phyloP scores from a whole-genome alignment of 2,329 filamentous ascomycete genomes.

The Cercospora beticola region DNA sequence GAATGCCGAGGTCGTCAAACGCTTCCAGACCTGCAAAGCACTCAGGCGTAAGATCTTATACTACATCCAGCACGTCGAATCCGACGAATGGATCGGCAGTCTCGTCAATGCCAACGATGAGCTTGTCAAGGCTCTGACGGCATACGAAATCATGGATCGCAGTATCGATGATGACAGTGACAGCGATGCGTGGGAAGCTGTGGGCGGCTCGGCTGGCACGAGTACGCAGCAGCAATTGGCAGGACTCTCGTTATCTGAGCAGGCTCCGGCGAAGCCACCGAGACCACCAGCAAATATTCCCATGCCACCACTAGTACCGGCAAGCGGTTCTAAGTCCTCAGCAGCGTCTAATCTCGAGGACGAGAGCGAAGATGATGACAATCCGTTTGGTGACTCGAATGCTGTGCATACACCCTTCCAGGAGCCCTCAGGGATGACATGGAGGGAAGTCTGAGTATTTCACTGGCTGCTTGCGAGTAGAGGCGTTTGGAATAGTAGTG shows the following conservation, averaged over 20 bases:
- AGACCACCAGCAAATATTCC: conserved; percentile 43
- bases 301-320: conserved; percentile 37
- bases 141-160: conserved; percentile 88
- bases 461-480: background rate
- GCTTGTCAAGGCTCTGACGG: conserved; percentile 88
- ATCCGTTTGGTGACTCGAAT: conserved; percentile 86
- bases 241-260: conserved; percentile 44
- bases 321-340: conserved; percentile 26
- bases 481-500: background rate
- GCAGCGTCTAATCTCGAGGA: conserved; percentile 24
- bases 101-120: conserved; percentile 93
- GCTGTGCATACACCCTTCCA: conserved; percentile 57
- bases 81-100: conserved; percentile 86
- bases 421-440: conserved; percentile 32
- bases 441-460: conserved; percentile 40
- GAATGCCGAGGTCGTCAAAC: conserved; percentile 69
- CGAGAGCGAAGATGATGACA: conserved; percentile 56
- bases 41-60: conserved; percentile 81
- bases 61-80: conserved; percentile 89
- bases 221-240: conserved; percentile 46
- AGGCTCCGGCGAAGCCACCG: conserved; percentile 51
- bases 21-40: conserved; percentile 83
- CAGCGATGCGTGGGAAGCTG: conserved; percentile 56
- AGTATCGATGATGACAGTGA: conserved; percentile 73
- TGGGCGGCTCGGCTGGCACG: conserved; percentile 11